phyloP scores from a whole-genome alignment of 805 yeast species.

The Barnettozyma wickerhamii region DNA sequence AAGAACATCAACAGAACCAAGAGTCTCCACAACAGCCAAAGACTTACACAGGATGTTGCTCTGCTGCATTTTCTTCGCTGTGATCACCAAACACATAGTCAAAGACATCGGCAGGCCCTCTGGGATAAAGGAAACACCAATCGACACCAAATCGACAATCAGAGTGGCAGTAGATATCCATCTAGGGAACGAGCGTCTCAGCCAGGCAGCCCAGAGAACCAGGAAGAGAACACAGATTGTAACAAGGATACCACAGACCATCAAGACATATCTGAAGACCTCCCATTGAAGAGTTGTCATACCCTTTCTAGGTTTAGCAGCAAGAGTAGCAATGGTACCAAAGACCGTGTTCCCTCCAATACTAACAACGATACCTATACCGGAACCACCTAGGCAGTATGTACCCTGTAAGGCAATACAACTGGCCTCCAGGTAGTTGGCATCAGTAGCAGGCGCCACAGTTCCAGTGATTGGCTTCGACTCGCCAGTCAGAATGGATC shows the following conservation, averaged over 20 bases:
- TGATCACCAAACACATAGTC: conserved; percentile 45
- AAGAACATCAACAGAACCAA: conserved; percentile 49
- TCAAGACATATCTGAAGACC: conserved; percentile 32
- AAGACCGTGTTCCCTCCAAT: conserved; percentile 43
- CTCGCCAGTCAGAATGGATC: conserved; percentile 47
- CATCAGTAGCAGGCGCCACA: conserved; percentile 25
- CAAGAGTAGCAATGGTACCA: conserved; percentile 41
- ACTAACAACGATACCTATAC: conserved; percentile 38
- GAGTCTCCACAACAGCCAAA: conserved; percentile 47
- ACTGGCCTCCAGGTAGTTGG: conserved; percentile 39
- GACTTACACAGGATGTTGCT: conserved; percentile 42
- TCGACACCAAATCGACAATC: conserved; percentile 40
- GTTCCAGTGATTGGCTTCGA: conserved; percentile 37
- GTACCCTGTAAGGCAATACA: conserved; percentile 47
- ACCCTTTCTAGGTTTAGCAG: conserved; percentile 36
- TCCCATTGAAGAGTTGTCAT: conserved; percentile 40
- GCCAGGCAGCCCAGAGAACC: conserved; percentile 42
- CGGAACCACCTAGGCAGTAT: conserved; percentile 38
- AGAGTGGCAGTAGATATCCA: conserved; percentile 40
- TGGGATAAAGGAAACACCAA: conserved; percentile 47
- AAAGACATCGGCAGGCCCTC: conserved; percentile 49
- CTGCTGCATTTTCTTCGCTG: conserved; percentile 43
- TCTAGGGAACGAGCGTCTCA: conserved; percentile 32
- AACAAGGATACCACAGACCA: conserved; percentile 26
- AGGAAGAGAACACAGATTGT: conserved; percentile 28